Base-by-base conservation (phyloP, 2,329 filamentous ascomycete genomes). In the Epichloe typhina region DNA sequence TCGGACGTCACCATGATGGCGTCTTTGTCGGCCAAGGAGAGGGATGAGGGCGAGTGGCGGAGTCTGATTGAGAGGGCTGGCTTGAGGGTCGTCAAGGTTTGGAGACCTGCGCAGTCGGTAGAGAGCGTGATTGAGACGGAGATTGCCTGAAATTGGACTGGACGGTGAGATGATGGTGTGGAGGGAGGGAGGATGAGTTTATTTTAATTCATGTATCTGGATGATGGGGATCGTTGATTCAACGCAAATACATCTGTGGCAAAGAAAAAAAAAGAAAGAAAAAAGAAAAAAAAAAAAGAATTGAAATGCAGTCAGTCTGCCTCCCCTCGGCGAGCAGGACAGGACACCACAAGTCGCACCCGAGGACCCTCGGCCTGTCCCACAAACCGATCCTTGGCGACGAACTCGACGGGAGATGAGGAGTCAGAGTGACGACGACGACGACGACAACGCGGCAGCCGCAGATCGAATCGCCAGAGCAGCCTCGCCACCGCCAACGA, bases 1-100 rank as follows among this genome's bases (percentile, higher is more conserved):
- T 62, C 64, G 21, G 67, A 69, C 50, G 53, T 68, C 2, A 59
- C 61, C 11, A 65, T 69, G 64, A 61, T 69, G 59, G 58, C 58
- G 3, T 60, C 56, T 17, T 39, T 65, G 21, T 55, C 62, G 2
- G 56, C 62, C 0, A 59, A 62, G 11, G 65, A 69, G 53, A 59
- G 66, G 37, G 61, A 60, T 0, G 64, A 65, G 43, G 45, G 37
- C 0, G 62, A 69, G 26, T 68, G 64, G 63, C 37, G 55, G 2
- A 50, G 51, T 2, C 52, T 67, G 13, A 31, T 66, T 36, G 49
- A 53, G 17, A 52, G 51, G 6, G 61, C 54, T 6, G 62, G 63
- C 0, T 15, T 66, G n/a, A 50, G 43, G 15, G 46, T 66, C 2
- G 36, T 64, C 0, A 65, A 64, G 40, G 63, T 67, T 12, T 67